Base-by-base conservation (phyloP, 2,329 filamentous ascomycete genomes). In the Chaetomium sp. region DNA sequence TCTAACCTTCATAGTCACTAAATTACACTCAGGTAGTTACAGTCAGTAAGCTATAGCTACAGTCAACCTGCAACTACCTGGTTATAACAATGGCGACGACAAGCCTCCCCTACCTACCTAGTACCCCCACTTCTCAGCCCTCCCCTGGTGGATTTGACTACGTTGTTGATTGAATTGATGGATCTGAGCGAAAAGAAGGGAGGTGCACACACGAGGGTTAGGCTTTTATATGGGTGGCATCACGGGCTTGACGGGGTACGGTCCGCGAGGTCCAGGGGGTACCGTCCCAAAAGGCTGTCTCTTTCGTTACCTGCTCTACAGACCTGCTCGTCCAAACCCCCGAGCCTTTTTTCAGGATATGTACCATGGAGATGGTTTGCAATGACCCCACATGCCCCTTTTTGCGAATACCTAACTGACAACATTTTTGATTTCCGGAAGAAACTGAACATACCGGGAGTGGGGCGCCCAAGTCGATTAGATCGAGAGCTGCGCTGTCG, bases 401-500 rank as follows among this genome's bases (percentile, higher is more conserved):
- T 42, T 60, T 13, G 29, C 54, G 23, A n/a, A 33, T 23, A 3
- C 23, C 25, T 1, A 3, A 35, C 25, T 1, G 4, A 13, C 12
- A 38, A n/a, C 38, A 51, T 29, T 35, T 29, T 45, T 8, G 16
- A 35, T 3, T 49, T 38, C 49, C 4, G 33, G 42, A 5, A 42
- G 19, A n/a, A n/a, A n/a, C n/a, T n/a, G 3, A 51, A n/a, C 13
- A n/a, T 19, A 51, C 42, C 8, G 51, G 8, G 23, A 1, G 16
- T 13, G 6, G 8, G 19, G 13, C 2, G 3, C 9, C 5, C 13
- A 16, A 16, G 6, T 35, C 13, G 19, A 31, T 62, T 61, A 71
- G 58, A 71, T 70, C 8, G 69, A 70, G 19, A 72, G 70, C 64
- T 72, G 69, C 7, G 70, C 70, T 6, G 68, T 70, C 27, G 62